Evolutionary conservation across 768 basidiomycete species (phyloP).

Genomic region (Russula emetica): DNA sequence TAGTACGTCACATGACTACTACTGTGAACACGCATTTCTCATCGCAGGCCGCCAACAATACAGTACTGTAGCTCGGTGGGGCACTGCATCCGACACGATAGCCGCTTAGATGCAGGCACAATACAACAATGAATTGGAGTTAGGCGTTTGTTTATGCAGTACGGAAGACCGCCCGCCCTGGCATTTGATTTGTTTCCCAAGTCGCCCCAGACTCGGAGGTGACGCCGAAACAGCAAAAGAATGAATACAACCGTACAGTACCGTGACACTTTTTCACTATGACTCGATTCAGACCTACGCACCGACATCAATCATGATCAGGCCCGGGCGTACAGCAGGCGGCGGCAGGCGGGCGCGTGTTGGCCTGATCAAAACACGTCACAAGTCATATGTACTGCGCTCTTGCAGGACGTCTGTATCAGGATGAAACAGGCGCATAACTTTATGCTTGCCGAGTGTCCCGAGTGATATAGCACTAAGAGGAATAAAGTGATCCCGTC

Average conservation of each 20-base stretch:
- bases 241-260: neutral
- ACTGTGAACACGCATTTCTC: no score
- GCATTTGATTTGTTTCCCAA: neutral
- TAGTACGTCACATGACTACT: neutral
- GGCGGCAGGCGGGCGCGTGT: neutral
- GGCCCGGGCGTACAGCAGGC: neutral
- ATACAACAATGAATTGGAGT: neutral
- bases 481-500: neutral
- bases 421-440: neutral
- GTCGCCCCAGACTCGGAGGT: no score
- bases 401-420: neutral
- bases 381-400: neutral
- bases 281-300: neutral
- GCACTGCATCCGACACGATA: neutral
- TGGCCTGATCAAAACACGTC: neutral
- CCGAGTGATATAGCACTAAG: constrained; percentile 4
- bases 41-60: no score
- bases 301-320: neutral
- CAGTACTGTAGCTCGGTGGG: neutral
- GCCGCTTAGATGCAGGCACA: neutral
- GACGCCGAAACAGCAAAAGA: neutral
- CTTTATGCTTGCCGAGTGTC: neutral
- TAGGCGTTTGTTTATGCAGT: neutral
- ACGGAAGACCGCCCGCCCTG: neutral
- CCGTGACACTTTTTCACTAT: neutral